Evolutionary conservation across 306 rosid genomes (phyloP), one percentile per base, ranked within the genome.

Genomic region (Begonia loranthoides): DNA sequence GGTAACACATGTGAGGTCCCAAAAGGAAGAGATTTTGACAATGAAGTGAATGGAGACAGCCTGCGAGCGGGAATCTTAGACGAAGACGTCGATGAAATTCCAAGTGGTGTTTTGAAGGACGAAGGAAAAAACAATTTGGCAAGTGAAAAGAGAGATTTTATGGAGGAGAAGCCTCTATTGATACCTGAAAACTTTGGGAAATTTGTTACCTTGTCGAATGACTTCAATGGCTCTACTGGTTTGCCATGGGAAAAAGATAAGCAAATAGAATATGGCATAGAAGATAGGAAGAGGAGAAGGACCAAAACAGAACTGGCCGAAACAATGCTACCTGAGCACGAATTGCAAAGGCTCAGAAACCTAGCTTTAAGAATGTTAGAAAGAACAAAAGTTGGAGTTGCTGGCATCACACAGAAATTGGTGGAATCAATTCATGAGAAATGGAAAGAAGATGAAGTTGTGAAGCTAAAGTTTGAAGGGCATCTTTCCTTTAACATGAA

Each of bases 401-500:
- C 73, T 0, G 97, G 97, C 10, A 66, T 89, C 45, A 77, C 93
- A 5, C 84, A 75, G 73, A 82, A 63, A 46, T 69, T 89, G 79
- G 87, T 89, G 54, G 76, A 62, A 67, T 51, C 73, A 2, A 69
- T 82, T 53, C 93, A 71, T 66, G 67, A 76, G 41, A 89, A 76
- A 60, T 84, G 95, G 97, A 73, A 56, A 65, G 33, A 41, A 41
- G 77, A 71, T 62, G 97, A 89, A 72, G 93, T 84, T 21, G 95
- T 82, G 57, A 89, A 89, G 76, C 70, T 84, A 63, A 84, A 75
- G 70, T 89, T 89, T 66, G 82, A 70, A 54, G 69, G 74, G 53
- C 97, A 95, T 52, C 80, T 79, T 38, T 66, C 83, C 1, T 52
- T 69, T 47, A 76, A 89, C 86, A 84, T 89, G 97, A 81, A 22